These are phyloP conservation scores for Colletotrichum shisoi DNA, from an alignment of 2,329 filamentous ascomycete species.

Conservation along the genomic window DNA sequence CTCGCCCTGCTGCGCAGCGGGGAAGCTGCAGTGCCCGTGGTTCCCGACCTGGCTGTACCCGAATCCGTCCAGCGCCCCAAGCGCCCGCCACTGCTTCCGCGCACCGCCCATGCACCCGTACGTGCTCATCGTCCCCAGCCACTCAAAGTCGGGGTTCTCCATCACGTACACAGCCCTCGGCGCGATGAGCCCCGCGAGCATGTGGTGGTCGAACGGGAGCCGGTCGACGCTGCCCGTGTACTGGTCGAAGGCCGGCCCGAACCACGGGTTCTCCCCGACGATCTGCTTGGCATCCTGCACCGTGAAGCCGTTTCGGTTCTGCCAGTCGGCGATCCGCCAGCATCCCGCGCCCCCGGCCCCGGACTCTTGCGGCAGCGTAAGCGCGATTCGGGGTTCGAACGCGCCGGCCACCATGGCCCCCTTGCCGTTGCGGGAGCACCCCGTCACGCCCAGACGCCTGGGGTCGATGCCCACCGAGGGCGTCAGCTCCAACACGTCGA, in stretches of 20 bases:
- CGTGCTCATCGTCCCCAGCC: slow-evolving; percentile 58
- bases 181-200: slow-evolving; percentile 60
- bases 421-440: slow-evolving; percentile 62
- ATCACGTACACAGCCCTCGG: slow-evolving; percentile 60
- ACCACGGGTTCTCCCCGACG: slow-evolving; percentile 63
- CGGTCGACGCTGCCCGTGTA: slow-evolving; percentile 58
- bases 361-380: slow-evolving; percentile 60
- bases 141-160: slow-evolving; percentile 60
- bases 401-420: slow-evolving; percentile 60
- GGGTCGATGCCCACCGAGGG: slow-evolving; percentile 51
- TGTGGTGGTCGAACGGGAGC: slow-evolving; percentile 62
- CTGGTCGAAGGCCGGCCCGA: slow-evolving; percentile 59
- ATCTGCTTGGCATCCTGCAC: slow-evolving; percentile 61
- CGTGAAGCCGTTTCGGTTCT: slow-evolving; percentile 54
- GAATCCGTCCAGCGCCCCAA: slow-evolving; percentile 57
- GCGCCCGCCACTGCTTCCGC: slow-evolving; percentile 56
- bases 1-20: slow-evolving; percentile 52
- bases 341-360: slow-evolving; percentile 59
- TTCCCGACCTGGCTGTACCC: slow-evolving; percentile 59
- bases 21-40: slow-evolving; percentile 61
- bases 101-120: slow-evolving; percentile 61
- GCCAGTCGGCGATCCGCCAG: slow-evolving; percentile 52
- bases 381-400: slow-evolving; percentile 57
- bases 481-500: slow-evolving; percentile 55
- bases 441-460: slow-evolving; percentile 54